Base-by-base conservation (phyloP, 371 early-diverging fungal species). In the Mycotypha africana region DNA sequence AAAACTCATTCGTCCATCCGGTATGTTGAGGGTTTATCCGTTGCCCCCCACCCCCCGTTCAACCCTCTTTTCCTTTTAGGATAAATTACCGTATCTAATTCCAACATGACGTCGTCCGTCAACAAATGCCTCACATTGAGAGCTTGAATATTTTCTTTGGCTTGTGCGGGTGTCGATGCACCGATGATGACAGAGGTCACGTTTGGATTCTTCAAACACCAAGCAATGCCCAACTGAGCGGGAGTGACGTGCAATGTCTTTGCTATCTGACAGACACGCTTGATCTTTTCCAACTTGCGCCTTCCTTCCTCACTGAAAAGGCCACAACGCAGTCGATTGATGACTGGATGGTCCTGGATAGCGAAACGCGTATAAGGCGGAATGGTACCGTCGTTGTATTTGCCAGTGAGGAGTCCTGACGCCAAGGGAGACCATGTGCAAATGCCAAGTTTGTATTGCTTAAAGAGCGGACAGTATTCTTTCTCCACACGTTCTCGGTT, bases 401-500 rank as follows among this genome's bases (percentile, higher is more conserved):
- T 92, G 36, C 91, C 92, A 19, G 82, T 78, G 30, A 86, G 61
- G 6, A 85, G 49, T 6, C 69, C 74, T 8, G 81, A 76, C 17
- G 87, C 87, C 21, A 92, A 62, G 3, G 91, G 91, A 4, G 88
- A 88, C 89, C 90, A 92, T 28, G 76, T 82, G 24, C 88, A 86
- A 7, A 84, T 73, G 4, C 93, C 93, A 49, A 91, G 70, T 1
- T 79, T 78, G 43, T 70, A 76, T 51, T 77, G 79, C 40, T 78
- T 67, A 76, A 75, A 89, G 49, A 92, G 53, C 17, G 88, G 84
- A 6, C 59, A 47, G 59, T 90, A 91, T 65, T 90, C 88, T 50
- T 78, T 78, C 56, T 89, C 90, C 10, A 86, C 70, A 24, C 86
- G 67, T 47, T 91, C 90, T 7, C 92, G 84, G 53, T 87, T 81